Percentiles rank a stretch among this genome's conserved stretches.
Evolutionary conservation across 371 early-diverging fungal genomes (phyloP).

Genomic region (Apophysomyces ossiformis): DNA sequence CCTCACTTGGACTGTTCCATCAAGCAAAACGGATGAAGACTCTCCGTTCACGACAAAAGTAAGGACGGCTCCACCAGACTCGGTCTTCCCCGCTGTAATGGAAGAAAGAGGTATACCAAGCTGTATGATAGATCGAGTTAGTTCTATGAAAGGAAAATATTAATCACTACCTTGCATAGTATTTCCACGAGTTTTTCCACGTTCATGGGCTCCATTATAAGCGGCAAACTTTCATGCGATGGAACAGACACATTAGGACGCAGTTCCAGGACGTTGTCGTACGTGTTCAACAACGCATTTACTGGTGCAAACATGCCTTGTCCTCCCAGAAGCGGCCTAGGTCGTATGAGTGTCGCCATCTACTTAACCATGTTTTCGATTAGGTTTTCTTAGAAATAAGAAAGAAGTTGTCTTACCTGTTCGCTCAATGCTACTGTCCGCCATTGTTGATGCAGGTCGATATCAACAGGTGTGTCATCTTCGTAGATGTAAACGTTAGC

Average conservation of each 20-base stretch:
- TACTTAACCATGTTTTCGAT: not conserved
- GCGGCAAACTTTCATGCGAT: not conserved
- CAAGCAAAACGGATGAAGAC: not conserved
- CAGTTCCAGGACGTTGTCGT: conserved; percentile 1
- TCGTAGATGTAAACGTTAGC: not conserved
- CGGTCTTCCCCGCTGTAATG: not conserved
- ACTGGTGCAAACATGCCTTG: conserved; percentile 6
- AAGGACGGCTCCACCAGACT: not conserved
- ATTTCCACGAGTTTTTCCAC: not conserved
- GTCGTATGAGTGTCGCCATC: not conserved
- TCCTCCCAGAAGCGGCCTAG: not conserved
- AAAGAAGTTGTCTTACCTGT: not conserved
- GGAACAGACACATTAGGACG: not conserved
- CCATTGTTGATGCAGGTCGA: not conserved
- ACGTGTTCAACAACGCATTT: not conserved
- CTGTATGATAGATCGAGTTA: not conserved
- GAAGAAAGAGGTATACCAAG: conserved; percentile 7
- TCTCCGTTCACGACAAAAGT: not conserved
- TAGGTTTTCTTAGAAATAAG: not conserved
- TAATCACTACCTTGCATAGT: not conserved
- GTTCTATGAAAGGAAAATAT: not conserved
- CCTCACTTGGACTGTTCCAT: not conserved
- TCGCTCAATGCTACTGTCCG: not conserved
- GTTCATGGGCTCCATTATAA: not conserved
- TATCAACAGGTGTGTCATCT: not conserved